Conservation (phyloP, 2,329 filamentous ascomycete genomes). For the Botrytis medusae region DNA sequence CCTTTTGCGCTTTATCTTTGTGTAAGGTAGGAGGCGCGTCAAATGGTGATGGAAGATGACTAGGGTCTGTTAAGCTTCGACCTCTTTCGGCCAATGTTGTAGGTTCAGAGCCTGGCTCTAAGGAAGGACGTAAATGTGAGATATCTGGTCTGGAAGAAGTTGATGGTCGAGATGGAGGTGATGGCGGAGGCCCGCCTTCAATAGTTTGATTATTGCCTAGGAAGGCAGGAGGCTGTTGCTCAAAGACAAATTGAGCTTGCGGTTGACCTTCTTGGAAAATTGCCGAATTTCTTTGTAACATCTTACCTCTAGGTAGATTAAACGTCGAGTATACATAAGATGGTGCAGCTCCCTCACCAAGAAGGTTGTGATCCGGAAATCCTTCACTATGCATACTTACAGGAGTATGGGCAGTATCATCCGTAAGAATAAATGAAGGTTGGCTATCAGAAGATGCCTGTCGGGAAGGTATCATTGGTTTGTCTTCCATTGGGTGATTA, state of each 20-base stretch:
- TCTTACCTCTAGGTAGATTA: constrained; percentile 77
- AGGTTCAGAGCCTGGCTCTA: constrained; percentile 50
- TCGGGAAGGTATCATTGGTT: constrained; percentile 54
- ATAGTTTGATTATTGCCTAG: constrained; percentile 47
- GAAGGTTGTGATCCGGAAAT: constrained; percentile 54
- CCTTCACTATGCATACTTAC: constrained; percentile 71
- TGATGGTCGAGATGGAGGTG: constrained; percentile 59
- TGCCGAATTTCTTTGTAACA: constrained; percentile 66
- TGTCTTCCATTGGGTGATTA: constrained; percentile 44
- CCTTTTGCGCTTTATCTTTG: constrained; percentile 43
- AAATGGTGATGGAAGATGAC: constrained; percentile 39
- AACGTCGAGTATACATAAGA: constrained; percentile 90
- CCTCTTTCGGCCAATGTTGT: constrained; percentile 45
- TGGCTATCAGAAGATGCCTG: constrained; percentile 69
- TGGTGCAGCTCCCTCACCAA: constrained; percentile 53
- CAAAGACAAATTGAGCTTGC: constrained; percentile 58
- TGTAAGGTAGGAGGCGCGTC: constrained; percentile 27
- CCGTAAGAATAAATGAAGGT: constrained; percentile 58
- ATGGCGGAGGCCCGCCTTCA: constrained; percentile 54
- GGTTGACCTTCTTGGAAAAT: constrained; percentile 56
- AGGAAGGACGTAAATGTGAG: constrained; percentile 46
- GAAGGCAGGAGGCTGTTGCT: constrained; percentile 51
- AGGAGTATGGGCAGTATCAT: constrained; percentile 67
- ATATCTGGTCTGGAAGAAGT: constrained; percentile 48
- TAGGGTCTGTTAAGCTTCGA: constrained; percentile 48